These are phyloP conservation scores for Olyra latifolia DNA, from an alignment of 176 grass and related monocot species.

Conservation along the genomic window DNA sequence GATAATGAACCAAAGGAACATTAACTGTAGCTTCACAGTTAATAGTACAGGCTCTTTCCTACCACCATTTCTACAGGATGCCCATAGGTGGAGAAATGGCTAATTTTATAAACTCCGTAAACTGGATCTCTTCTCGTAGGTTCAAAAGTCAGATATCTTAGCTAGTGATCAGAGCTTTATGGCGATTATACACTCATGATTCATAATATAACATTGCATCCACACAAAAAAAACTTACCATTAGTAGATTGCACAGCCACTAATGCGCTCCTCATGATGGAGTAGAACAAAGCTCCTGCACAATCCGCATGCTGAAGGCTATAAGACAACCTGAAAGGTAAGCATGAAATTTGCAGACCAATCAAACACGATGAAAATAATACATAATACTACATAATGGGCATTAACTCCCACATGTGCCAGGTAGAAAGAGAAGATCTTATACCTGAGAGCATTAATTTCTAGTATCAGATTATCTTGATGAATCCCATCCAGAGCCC, in stretches of 20 bases:
- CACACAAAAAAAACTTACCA: slow-evolving; percentile 37
- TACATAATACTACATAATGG: neutral
- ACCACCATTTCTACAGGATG: neutral
- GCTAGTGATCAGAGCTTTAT: neutral
- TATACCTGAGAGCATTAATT: slow-evolving; percentile 89
- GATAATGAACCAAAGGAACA: neutral
- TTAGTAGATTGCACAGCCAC: slow-evolving; percentile 55
- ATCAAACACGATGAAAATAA: slow-evolving; percentile 8
- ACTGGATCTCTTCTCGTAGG: neutral
- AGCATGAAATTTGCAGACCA: slow-evolving; percentile 11
- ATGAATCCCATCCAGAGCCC: slow-evolving; percentile 65
- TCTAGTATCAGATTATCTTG: slow-evolving; percentile 90
- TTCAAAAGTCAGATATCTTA: neutral
- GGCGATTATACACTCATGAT: neutral
- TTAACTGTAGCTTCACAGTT: neutral
- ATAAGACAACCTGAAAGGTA: slow-evolving; percentile 73
- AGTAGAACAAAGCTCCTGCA: slow-evolving; percentile 79
- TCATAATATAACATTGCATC: neutral
- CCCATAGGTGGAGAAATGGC: neutral
- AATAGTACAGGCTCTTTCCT: neutral
- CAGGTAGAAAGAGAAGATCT: slow-evolving; percentile 7
- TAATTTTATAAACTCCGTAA: neutral
- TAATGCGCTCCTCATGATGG: slow-evolving; percentile 71
- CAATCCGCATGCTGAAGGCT: slow-evolving; percentile 81
- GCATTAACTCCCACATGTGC: neutral